phyloP scores from a whole-genome alignment of 2,329 filamentous ascomycete species.

The Arthroderma sp. region DNA sequence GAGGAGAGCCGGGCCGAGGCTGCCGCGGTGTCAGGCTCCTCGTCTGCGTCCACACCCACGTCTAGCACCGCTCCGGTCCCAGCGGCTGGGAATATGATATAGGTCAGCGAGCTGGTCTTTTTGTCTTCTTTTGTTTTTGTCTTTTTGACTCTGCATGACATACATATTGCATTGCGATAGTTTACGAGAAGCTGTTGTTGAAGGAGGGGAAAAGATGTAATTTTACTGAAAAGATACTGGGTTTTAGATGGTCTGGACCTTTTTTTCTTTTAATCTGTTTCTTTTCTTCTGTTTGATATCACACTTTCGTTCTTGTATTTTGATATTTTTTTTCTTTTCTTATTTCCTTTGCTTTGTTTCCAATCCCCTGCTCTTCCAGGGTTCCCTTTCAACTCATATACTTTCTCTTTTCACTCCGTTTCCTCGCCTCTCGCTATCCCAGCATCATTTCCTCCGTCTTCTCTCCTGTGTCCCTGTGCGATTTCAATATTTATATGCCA shows the following conservation, averaged over 20 bases:
- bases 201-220: neutral
- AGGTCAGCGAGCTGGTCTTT: neutral
- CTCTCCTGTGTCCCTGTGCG: neutral
- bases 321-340: neutral
- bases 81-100: slow-evolving; percentile 3
- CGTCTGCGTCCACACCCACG: neutral
- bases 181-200: neutral
- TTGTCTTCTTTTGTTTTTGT: neutral
- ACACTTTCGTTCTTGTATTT: neutral
- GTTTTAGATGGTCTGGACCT: neutral
- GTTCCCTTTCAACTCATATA: slow-evolving; percentile 1
- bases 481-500: neutral
- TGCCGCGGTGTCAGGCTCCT: slow-evolving; percentile 6
- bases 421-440: neutral
- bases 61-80: neutral
- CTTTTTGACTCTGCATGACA: neutral
- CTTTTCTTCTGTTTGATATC: neutral
- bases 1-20: slow-evolving; percentile 30
- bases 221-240: neutral
- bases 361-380: slow-evolving; percentile 1
- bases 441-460: neutral
- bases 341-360: slow-evolving; percentile 1
- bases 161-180: neutral
- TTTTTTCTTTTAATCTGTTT: slow-evolving; percentile 1
- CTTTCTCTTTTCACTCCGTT: neutral